Percentiles rank a stretch among this genome's conserved stretches.
Conservation (phyloP, 2,329 filamentous ascomycete species). For the Monosporascus sp. region DNA sequence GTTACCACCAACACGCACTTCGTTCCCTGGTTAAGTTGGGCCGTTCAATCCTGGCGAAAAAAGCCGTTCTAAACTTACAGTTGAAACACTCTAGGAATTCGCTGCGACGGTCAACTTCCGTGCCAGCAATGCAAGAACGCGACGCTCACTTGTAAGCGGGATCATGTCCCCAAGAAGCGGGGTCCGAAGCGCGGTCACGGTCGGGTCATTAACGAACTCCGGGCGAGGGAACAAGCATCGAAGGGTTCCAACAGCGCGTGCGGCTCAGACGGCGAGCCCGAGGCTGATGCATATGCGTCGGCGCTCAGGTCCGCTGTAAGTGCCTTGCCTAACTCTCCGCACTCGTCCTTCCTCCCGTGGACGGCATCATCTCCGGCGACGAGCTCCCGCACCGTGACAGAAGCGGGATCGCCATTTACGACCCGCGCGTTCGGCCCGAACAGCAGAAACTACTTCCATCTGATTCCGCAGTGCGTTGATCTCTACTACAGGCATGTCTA, state of each 20-base stretch:
- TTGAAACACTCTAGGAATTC: conserved; percentile 29
- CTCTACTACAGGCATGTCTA: conserved; percentile 59
- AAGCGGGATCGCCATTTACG: conserved; percentile 32
- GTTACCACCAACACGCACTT: too few species aligned
- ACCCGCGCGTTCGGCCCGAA: conserved; percentile 38
- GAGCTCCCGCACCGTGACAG: conserved; percentile 27
- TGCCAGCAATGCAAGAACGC: conserved; percentile 58
- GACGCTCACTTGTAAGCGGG: conserved; percentile 57
- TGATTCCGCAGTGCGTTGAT: conserved; percentile 51
- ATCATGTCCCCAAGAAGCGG: conserved; percentile 59
- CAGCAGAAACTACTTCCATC: conserved; percentile 37
- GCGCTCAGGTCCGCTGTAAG: not conserved
- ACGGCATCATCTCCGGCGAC: conserved; percentile 15
- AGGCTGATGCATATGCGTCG: not conserved
- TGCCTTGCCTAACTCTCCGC: not conserved
- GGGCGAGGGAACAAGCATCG: conserved; percentile 40
- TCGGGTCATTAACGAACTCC: conserved; percentile 57
- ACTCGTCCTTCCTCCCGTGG: not conserved
- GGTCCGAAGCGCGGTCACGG: conserved; percentile 58
- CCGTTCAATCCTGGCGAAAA: too few species aligned
- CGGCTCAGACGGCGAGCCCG: conserved; percentile 3
- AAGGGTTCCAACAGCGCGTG: conserved; percentile 13
- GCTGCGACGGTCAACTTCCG: conserved; percentile 41
- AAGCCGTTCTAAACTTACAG: too few species aligned
- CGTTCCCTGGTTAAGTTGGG: too few species aligned